Conservation (phyloP, 352 stramenopile genomes). For the Phytophthora sp. region DNA sequence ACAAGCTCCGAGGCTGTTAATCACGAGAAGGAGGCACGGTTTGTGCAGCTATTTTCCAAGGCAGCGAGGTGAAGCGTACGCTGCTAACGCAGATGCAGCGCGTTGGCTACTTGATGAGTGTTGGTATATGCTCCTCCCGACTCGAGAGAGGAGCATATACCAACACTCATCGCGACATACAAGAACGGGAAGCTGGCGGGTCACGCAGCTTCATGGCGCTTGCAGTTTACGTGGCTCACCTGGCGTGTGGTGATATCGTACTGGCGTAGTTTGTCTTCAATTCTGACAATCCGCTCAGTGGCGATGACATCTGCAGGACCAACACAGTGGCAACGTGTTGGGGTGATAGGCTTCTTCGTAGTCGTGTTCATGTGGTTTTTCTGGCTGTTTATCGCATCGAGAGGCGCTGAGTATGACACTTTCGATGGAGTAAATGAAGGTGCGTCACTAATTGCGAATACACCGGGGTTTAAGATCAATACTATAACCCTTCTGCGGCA, state of each 20-base stretch:
- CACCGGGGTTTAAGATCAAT: no score
- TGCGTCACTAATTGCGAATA: conserved; percentile 26
- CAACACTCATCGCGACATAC: conserved; percentile 16
- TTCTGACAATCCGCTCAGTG: conserved; percentile 1
- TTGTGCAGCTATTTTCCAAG: conserved; percentile 32
- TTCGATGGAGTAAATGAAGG: conserved; percentile 34
- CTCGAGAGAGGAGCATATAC: conserved; percentile 8
- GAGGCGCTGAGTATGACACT: conserved; percentile 30
- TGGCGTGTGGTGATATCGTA: conserved; percentile 30
- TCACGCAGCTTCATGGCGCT: conserved; percentile 19
- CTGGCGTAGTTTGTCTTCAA: conserved; percentile 22
- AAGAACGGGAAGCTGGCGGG: conserved; percentile 5
- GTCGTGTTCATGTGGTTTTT: conserved; percentile 17
- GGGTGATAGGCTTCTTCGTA: conserved; percentile 12
- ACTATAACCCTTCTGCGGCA: no score
- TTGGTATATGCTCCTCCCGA: no score
- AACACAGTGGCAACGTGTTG: conserved; percentile 11
- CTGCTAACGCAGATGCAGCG: conserved; percentile 28
- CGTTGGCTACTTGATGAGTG: conserved; percentile 26
- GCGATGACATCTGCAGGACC: neutral
- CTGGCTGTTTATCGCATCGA: conserved; percentile 24
- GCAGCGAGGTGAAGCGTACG: conserved; percentile 22
- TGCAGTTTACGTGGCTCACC: conserved; percentile 25
- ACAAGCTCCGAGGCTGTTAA: neutral
- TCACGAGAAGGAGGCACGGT: conserved; percentile 18